Percentiles rank a stretch among this genome's conserved stretches.
Evolutionary conservation across 106 monocot species (phyloP).

Genomic region (Allium fistulosum): DNA sequence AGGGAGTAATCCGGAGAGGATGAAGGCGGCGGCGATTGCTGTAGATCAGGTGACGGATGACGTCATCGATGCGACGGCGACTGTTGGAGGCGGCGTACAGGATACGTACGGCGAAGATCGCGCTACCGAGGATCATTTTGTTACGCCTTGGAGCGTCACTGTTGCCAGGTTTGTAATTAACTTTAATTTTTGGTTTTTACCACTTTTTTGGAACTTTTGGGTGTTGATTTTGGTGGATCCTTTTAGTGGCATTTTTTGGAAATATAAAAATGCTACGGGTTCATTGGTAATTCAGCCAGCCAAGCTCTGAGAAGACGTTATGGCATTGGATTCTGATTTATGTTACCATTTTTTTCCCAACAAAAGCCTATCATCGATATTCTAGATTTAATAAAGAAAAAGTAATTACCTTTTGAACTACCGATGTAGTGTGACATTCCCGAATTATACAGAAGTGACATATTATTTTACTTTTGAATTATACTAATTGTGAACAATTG

Average conservation of each 20-base stretch:
- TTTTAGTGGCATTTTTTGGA: neutral
- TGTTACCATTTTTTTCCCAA: too few species aligned
- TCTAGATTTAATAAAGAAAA: too few species aligned
- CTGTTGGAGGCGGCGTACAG: conserved; percentile 48
- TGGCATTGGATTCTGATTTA: too few species aligned
- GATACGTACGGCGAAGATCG: conserved; percentile 65
- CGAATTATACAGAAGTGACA: too few species aligned
- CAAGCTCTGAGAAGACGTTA: neutral
- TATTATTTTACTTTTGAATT: too few species aligned
- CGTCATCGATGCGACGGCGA: conserved; percentile 12
- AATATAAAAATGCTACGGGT: neutral
- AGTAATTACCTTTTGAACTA: too few species aligned
- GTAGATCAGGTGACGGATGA: conserved; percentile 14
- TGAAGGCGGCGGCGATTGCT: conserved; percentile 5
- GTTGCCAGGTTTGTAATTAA: conserved; percentile 50
- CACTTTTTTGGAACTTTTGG: neutral
- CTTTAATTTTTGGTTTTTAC: neutral
- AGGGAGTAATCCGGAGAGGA: conserved; percentile 4
- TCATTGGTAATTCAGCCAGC: neutral
- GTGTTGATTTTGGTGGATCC: neutral
- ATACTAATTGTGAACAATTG: too few species aligned
- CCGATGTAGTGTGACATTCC: too few species aligned
- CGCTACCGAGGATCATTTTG: conserved; percentile 33
- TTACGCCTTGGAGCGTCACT: conserved; percentile 69
- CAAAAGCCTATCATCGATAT: too few species aligned